Conservation (phyloP, 2,329 filamentous ascomycete genomes). For the Dactylellina parvicollis region DNA sequence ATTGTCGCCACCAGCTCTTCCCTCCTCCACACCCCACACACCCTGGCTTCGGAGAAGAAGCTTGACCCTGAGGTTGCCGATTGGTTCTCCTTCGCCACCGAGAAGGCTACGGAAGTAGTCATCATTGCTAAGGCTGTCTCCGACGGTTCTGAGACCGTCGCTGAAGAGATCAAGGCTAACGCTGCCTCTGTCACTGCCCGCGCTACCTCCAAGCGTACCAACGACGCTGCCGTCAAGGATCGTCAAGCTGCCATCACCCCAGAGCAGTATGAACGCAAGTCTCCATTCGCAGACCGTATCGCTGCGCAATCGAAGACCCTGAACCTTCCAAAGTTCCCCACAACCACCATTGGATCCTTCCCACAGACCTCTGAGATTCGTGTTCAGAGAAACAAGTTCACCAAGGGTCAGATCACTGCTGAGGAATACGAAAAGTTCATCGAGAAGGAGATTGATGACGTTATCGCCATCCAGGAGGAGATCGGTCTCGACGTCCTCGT, state of each 20-base stretch:
- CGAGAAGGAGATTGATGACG: constrained; percentile 95
- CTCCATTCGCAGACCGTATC: constrained; percentile 84
- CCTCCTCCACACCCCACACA: constrained; percentile 98
- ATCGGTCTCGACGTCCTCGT: constrained; percentile 96
- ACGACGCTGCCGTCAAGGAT: constrained; percentile 97
- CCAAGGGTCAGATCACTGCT: constrained; percentile 94
- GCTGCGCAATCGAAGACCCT: constrained; percentile 89
- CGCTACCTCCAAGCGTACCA: constrained; percentile 91
- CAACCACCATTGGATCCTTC: constrained; percentile 99
- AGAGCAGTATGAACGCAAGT: constrained; percentile 91
- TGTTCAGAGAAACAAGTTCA: constrained; percentile 95
- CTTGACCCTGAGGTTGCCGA: constrained; percentile 90
- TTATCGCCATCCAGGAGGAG: constrained; percentile 97
- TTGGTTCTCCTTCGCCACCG: constrained; percentile 97
- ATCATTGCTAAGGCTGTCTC: constrained; percentile 97
- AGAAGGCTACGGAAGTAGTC: constrained; percentile 92
- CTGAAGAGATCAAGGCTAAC: constrained; percentile 92
- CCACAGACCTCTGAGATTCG: constrained; percentile 99
- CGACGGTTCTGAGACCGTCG: constrained; percentile 85
- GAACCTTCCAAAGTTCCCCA: constrained; percentile 95
- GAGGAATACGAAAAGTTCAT: constrained; percentile 98
- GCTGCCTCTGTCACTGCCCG: constrained; percentile 92
- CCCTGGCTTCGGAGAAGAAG: constrained; percentile 97
- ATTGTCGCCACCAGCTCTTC: constrained; percentile 97
- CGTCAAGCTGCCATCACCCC: constrained; percentile 86